Evolutionary conservation across 306 rosid species (phyloP).

Genomic region (Sicyos baderoa): DNA sequence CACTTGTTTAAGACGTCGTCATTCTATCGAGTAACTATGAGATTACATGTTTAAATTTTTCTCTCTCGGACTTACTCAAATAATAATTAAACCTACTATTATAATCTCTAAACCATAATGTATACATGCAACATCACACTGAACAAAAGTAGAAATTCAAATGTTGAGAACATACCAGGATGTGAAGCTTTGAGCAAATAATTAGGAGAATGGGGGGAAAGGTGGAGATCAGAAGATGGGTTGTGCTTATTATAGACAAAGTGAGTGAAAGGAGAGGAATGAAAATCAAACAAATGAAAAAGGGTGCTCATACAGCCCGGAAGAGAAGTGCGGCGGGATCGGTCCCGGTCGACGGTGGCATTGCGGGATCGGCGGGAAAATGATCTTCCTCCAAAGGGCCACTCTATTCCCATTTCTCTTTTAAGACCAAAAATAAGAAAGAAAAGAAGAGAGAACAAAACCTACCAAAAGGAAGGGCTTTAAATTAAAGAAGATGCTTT

Average conservation of each 20-base stretch:
- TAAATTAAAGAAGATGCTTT: not conserved
- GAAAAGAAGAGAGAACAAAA: too few relatives aligned
- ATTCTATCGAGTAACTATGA: too few relatives aligned
- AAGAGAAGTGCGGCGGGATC: not conserved
- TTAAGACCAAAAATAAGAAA: too few relatives aligned
- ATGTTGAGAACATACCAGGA: not conserved
- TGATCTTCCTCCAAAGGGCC: slow-evolving; percentile 1
- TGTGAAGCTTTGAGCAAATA: not conserved
- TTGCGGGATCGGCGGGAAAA: not conserved
- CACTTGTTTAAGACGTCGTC: too few relatives aligned
- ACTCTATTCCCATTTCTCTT: not conserved
- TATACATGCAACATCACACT: not conserved
- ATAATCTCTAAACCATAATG: too few relatives aligned
- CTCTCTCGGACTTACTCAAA: too few relatives aligned
- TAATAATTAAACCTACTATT: too few relatives aligned
- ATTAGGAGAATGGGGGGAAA: not conserved
- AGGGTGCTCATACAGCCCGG: not conserved
- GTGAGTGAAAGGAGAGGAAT: not conserved
- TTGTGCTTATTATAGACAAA: too few relatives aligned
- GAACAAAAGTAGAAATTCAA: not conserved
- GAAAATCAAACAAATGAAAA: not conserved
- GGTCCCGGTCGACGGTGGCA: not conserved
- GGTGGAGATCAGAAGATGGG: too few relatives aligned
- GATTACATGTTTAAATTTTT: too few relatives aligned
- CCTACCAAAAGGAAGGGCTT: not conserved